Evolutionary conservation across 73 alveolate genomes (phyloP).

Genomic region (Symbiodinium natans): DNA sequence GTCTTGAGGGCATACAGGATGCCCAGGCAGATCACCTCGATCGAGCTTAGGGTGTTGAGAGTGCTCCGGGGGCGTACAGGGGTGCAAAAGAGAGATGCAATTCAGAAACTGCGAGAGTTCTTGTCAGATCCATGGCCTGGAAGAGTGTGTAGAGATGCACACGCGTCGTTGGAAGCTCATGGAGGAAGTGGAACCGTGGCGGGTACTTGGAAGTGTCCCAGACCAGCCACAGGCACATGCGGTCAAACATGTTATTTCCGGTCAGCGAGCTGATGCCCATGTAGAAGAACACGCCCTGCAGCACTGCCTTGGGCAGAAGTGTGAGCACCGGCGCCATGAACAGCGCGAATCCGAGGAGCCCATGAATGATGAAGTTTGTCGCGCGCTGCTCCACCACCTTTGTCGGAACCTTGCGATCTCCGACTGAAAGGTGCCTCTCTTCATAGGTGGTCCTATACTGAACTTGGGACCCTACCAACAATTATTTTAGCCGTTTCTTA

Average conservation of each 20-base stretch:
- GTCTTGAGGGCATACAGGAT: background rate
- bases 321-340: background rate
- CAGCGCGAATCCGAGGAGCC: background rate
- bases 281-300: background rate
- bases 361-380: background rate
- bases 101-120: too few species aligned
- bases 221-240: background rate
- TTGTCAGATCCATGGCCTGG: too few species aligned
- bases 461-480: too few species aligned
- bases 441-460: background rate
- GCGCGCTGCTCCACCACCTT: constrained; percentile 64
- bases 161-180: background rate
- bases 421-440: background rate
- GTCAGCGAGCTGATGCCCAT: background rate
- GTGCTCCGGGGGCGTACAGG: too few species aligned
- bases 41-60: too few species aligned
- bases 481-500: too few species aligned
- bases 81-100: too few species aligned
- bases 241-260: background rate
- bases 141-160: background rate
- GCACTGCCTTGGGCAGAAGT: constrained; percentile 4
- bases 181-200: background rate
- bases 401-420: background rate
- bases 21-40: background rate
- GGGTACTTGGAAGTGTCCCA: constrained; percentile 16